Evolutionary conservation across 345 rosid genomes (phyloP), one percentile per base, ranked within the genome.

Genomic region (Pistacia vera): DNA sequence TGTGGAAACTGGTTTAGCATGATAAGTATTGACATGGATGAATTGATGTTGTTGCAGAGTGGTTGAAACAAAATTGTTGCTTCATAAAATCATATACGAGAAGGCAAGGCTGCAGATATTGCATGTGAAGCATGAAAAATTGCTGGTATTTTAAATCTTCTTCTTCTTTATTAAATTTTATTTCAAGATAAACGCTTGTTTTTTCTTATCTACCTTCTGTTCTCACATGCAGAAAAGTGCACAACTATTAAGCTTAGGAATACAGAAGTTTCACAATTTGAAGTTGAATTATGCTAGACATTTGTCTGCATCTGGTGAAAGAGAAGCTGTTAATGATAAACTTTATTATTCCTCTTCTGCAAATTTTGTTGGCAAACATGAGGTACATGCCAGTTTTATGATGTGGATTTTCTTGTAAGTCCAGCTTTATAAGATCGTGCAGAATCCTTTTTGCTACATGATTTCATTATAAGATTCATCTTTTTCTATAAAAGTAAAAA

Each of bases 101-200:
- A 94, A 88, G 86, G 93, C 88, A 73, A 89, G 80, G 78, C 76
- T 86, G 85, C 91, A 85, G 81, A 79, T 96, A 82, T 77, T 85
- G 80, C 77, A 73, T 77, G 74, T 81, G 64, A 88, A 83, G 86
- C 91, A 51, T 59, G 87, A 89, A 62, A 88, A 80, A 71, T 33
- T 92, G 82, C 84, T 80, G 97, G 99, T 95, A 83, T 68, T 79
- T 81, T 63, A 59, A 61, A 49, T 18, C 30, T 28, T 8, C n/a
- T 80, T 66, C 60, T 61, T 59, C 68, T 73, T 63, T 44, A 57
- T 22, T 36, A 8, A 25, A 56, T 57, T 44, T 25, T 62, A 66
- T 70, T 12, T 65, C 67, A 65, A 22, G 48, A 41, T 30, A 44
- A 77, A 35, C 46, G 59, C 62, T 41, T 10, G 51, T 54, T 79